These are phyloP conservation scores for Apiotrichum sp. DNA, from an alignment of 1,284 basidiomycete genomes.

Conservation along the genomic window DNA sequence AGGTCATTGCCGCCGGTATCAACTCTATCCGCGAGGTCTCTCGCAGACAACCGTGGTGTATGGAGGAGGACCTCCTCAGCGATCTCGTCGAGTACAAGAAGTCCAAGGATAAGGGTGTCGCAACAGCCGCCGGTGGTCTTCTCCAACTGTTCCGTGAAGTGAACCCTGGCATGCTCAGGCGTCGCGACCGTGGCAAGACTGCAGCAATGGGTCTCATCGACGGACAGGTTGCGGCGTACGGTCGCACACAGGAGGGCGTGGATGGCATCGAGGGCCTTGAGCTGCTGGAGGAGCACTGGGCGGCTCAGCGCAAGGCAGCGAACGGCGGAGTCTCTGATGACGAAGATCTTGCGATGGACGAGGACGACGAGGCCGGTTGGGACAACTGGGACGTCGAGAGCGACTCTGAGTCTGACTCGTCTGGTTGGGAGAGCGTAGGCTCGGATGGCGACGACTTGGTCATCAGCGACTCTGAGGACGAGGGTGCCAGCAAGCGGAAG, in stretches of 20 bases:
- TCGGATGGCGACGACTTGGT: slow-evolving; percentile 60
- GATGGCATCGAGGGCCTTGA: slow-evolving; percentile 85
- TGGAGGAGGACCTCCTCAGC: slow-evolving; percentile 81
- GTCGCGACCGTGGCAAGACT: slow-evolving; percentile 77
- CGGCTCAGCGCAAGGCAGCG: slow-evolving; percentile 62
- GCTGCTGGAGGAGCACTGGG: slow-evolving; percentile 82
- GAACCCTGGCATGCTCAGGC: slow-evolving; percentile 87
- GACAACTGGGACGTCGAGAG: slow-evolving; percentile 84
- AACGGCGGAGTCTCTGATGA: slow-evolving; percentile 49
- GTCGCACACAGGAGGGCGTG: slow-evolving; percentile 62
- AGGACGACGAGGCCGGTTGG: slow-evolving; percentile 69
- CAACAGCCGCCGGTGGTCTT: slow-evolving; percentile 77
- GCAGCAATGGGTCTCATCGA: slow-evolving; percentile 67
- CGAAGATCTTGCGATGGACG: slow-evolving; percentile 45
- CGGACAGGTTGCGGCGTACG: slow-evolving; percentile 68
- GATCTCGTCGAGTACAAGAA: slow-evolving; percentile 93
- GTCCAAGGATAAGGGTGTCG: slow-evolving; percentile 90
- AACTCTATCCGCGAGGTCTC: slow-evolving; percentile 94
- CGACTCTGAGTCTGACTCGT: slow-evolving; percentile 59
- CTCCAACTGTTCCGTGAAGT: slow-evolving; percentile 92
- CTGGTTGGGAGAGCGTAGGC: slow-evolving; percentile 82
- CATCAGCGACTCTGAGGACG: slow-evolving; percentile 83
- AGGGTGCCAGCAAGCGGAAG: slow-evolving; percentile 45
- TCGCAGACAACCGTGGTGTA: slow-evolving; percentile 87
- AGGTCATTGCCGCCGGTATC: slow-evolving; percentile 92